Evolutionary conservation across 1,284 basidiomycete species (phyloP), one percentile per base, ranked within the genome.

Genomic region (Malassezia brasiliensis): DNA sequence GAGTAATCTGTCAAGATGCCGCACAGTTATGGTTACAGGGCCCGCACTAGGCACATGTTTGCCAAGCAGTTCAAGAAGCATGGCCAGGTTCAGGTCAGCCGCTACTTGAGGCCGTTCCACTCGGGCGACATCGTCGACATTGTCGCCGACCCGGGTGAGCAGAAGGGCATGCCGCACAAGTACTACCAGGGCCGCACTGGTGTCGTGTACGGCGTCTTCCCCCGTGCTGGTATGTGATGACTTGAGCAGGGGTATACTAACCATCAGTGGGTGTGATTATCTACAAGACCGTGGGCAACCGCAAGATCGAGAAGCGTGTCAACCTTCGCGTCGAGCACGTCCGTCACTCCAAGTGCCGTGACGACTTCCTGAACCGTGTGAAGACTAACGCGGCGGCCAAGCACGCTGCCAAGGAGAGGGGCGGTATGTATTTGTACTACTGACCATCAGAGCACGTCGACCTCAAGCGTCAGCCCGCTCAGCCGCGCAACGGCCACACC

Each of bases 81-180:
- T 78, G 91, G 93, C 76, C 83, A 83, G 72, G 82, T 93, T 65
- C 87, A 88, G 77, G 68, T 96, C 75, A 90, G 90, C 68, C 96
- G 90, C 50, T 98, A 84, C 84, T 81, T 98, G 76, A 83, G 86
- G 76, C 83, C 84, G 79, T 99, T 87, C 85, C 84, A 85, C 72
- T 83, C 96, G 67, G 93, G 93, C 66, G 93, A 99, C 79, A 96
- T 98, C 75, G 93, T 99, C 72, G 93, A 98, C 81, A 98, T 98
- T 83, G 94, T 94, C 81, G 93, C 93, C 72, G 96, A 99, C 78
- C 84, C 91, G 62, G 88, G 91, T 50, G 87, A 96, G 79, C 94
- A 98, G 83, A 94, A 93, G 86, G 93, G 93, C 79, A 96, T 98
- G 90, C 91, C 93, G 77, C 91, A 96, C 83, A 96, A 96, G 80